Evolutionary conservation across 2,329 filamentous ascomycete genomes (phyloP), one percentile per base, ranked within the genome.

Genomic region (Thermoascus crustaceus): DNA sequence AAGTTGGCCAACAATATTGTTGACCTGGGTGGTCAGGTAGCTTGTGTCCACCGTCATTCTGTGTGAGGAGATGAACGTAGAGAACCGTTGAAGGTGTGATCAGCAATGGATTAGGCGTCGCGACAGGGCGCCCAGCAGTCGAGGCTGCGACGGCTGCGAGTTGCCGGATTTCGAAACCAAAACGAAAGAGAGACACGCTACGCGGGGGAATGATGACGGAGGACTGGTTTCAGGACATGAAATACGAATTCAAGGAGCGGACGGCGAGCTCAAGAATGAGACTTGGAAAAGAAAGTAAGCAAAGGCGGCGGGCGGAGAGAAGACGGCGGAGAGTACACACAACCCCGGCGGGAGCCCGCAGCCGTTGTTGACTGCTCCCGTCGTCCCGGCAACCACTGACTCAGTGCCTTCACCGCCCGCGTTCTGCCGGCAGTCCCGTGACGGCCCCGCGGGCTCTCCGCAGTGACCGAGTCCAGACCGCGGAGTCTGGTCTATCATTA

Each of bases 1-100:
- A 42, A 98, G 75, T 65, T 95, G 87, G 61, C 78, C 78, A 58
- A 96, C 87, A 57, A 94, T 95, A 53, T 77, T 86, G 49, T 86
- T 91, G 66, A 98, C 85, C 76, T 96, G 91, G 61, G 93, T 86
- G 51, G 86, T 84, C 57, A 96, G 73, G 63, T 93, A 93, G 60
- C 84, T 85, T 40, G 88, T 86, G 66, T 95, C 88, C 80, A 95
- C 94, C 35, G 58, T 55, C 62, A 64, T 66, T 23, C 32, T 40
- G 41, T 34, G 19, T 31, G 30, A 18, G 19, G 14, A 19, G 24
- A 42, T 43, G 45, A 34, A 41, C 16, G n/a, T 13, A 30, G 30
- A 45, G 26, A 22, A 32, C 24, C n/a, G n/a, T n/a, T n/a, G 35
- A 33, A 9, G 10, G 30, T 10, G 6, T 32, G 16, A 5, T 32